phyloP scores from a whole-genome alignment of 352 stramenopile genomes.

The Globisporangium alternatum region DNA sequence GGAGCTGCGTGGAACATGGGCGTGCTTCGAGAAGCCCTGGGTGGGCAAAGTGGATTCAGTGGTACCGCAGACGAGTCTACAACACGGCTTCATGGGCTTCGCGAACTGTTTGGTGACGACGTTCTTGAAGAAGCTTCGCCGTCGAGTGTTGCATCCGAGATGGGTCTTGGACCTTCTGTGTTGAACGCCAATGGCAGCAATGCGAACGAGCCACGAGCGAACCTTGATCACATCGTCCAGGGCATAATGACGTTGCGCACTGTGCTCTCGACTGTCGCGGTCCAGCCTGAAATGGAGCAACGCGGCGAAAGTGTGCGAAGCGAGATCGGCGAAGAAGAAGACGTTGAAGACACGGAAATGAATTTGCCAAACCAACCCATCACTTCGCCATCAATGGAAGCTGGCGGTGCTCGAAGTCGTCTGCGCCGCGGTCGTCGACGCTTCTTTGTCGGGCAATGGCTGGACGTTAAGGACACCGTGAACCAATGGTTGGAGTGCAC shows the following conservation, averaged over 20 bases:
- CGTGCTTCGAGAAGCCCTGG: slow-evolving; percentile 49
- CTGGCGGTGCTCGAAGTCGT: not conserved
- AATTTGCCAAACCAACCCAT: not conserved
- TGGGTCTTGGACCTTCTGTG: slow-evolving; percentile 23
- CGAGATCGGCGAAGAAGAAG: not conserved
- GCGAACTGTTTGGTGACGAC: slow-evolving; percentile 33
- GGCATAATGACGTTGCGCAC: slow-evolving; percentile 54
- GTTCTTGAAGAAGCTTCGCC: slow-evolving; percentile 28
- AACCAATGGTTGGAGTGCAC: slow-evolving; percentile 98
- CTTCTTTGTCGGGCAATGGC: slow-evolving; percentile 93
- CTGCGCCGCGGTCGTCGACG: slow-evolving; percentile 35
- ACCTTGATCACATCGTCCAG: slow-evolving; percentile 57
- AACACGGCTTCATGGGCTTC: slow-evolving; percentile 33
- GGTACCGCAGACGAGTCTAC: not conserved
- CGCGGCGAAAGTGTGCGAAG: not conserved
- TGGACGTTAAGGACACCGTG: slow-evolving; percentile 97
- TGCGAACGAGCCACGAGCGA: slow-evolving; percentile 11
- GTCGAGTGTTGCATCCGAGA: slow-evolving; percentile 24
- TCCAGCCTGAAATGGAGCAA: not conserved
- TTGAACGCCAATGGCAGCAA: not conserved
- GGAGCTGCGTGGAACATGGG: slow-evolving; percentile 63
- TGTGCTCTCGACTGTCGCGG: slow-evolving; percentile 39
- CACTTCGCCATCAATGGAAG: not conserved
- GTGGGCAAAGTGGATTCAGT: not conserved
- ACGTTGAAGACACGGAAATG: slow-evolving; percentile 1